Percentiles rank a stretch among this genome's conserved stretches.
Conservation (phyloP, 2,329 filamentous ascomycete species). For the Fusarium praegraminearum region DNA sequence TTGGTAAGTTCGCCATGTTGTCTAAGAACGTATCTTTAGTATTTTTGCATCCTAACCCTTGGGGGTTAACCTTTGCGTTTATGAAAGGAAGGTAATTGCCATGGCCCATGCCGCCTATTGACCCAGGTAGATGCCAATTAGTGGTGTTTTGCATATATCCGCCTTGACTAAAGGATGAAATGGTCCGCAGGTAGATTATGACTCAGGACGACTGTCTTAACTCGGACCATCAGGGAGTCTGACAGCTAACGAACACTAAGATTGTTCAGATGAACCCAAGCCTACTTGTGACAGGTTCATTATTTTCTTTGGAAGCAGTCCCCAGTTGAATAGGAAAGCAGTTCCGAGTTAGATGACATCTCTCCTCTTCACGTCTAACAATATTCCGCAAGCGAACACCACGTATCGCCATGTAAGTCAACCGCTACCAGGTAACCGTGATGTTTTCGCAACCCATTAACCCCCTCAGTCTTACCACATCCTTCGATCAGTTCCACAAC, state of each 20-base stretch:
- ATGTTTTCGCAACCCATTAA: background rate
- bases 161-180: background rate
- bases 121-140: background rate
- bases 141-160: background rate
- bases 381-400: background rate
- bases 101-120: background rate
- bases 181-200: background rate
- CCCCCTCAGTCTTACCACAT: background rate
- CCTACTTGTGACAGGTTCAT: background rate
- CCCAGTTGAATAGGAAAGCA: background rate
- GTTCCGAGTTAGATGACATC: background rate
- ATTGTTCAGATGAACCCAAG: background rate
- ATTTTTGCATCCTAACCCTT: background rate
- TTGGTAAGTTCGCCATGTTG: background rate
- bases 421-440: background rate
- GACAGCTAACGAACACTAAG: background rate
- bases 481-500: conserved; percentile 4
- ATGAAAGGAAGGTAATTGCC: background rate
- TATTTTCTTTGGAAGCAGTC: background rate
- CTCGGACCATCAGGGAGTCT: background rate
- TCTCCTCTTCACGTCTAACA: too few species aligned
- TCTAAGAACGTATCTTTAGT: background rate
- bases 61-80: background rate
- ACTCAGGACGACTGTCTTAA: background rate
- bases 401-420: background rate